phyloP scores from a whole-genome alignment of 495 filamentous ascomycete genomes.

The Delitschia confertaspora region DNA sequence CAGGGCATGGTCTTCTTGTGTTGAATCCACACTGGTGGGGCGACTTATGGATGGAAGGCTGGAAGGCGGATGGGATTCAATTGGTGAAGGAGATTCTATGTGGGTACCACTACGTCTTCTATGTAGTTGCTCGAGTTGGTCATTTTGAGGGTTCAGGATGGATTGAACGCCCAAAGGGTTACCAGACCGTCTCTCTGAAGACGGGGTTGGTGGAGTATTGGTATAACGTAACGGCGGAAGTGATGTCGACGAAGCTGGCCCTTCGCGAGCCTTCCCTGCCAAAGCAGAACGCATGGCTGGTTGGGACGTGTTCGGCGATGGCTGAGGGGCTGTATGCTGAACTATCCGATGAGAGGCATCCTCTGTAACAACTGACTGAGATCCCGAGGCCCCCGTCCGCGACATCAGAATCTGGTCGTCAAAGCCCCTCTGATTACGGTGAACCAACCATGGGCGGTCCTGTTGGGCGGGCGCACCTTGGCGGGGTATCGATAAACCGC shows the following conservation, averaged over 20 bases:
- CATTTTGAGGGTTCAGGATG: constrained; percentile 23
- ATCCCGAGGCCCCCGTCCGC: constrained; percentile 13
- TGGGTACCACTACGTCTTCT: constrained; percentile 20
- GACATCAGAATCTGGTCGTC: constrained; percentile 26
- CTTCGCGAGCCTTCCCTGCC: constrained; percentile 5
- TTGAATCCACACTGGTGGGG: constrained; percentile 23
- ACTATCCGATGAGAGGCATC: constrained; percentile 9
- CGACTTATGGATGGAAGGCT: constrained; percentile 22
- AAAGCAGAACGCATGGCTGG: constrained; percentile 9
- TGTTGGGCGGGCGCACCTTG: constrained; percentile 1
- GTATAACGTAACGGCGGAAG: constrained; percentile 18
- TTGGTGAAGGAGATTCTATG: constrained; percentile 24
- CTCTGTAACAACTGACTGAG: constrained; percentile 7
- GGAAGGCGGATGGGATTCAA: constrained; percentile 18
- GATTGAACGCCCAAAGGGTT: constrained; percentile 22
- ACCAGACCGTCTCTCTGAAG: constrained; percentile 13
- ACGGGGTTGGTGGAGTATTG: constrained; percentile 20
- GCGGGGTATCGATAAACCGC: constrained; percentile 6
- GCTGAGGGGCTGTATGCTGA: constrained; percentile 9
- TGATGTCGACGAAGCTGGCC: constrained; percentile 2
- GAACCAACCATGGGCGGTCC: constrained; percentile 24
- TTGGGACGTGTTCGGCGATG: constrained; percentile 7
- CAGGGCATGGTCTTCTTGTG: constrained; percentile 5
- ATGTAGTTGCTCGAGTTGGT: constrained; percentile 13
- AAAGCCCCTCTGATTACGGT: constrained; percentile 17